Evolutionary conservation across 495 filamentous ascomycete species (phyloP).

Genomic region (Astrothelium subdiscretum): DNA sequence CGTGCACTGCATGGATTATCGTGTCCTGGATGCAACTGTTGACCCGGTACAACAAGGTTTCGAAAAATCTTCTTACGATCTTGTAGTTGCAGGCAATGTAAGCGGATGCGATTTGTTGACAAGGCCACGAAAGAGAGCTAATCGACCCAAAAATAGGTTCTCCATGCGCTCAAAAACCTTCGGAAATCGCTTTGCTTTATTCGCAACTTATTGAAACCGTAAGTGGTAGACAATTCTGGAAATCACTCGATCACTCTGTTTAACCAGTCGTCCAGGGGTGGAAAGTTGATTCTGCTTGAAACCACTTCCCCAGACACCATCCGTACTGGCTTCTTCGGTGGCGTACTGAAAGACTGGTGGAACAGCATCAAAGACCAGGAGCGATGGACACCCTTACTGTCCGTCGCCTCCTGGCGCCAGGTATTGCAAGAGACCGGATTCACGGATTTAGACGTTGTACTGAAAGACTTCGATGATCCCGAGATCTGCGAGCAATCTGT

Average conservation of each 20-base stretch:
- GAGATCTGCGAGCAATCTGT: too few species aligned
- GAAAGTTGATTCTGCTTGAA: not conserved
- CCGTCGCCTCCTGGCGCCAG: too few species aligned
- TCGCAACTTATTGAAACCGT: not conserved
- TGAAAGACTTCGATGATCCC: too few species aligned
- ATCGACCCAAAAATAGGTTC: not conserved
- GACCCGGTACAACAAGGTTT: slow-evolving; percentile 15
- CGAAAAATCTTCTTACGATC: slow-evolving; percentile 11
- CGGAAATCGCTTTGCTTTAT: not conserved
- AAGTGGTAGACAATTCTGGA: not conserved
- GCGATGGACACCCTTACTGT: too few species aligned
- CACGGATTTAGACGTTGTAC: too few species aligned
- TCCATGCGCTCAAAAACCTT: not conserved
- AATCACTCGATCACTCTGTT: not conserved
- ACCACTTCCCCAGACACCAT: not conserved
- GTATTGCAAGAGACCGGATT: too few species aligned
- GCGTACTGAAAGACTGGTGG: not conserved
- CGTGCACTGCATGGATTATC: not conserved
- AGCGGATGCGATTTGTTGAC: not conserved
- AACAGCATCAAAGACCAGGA: too few species aligned
- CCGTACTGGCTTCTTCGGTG: not conserved
- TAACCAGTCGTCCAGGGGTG: too few species aligned
- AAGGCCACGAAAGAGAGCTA: not conserved
- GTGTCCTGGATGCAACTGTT: slow-evolving; percentile 8
- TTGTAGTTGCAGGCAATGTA: slow-evolving; percentile 15